phyloP scores from a whole-genome alignment of 345 rosid species.

The Pseudoturritis turrita region DNA sequence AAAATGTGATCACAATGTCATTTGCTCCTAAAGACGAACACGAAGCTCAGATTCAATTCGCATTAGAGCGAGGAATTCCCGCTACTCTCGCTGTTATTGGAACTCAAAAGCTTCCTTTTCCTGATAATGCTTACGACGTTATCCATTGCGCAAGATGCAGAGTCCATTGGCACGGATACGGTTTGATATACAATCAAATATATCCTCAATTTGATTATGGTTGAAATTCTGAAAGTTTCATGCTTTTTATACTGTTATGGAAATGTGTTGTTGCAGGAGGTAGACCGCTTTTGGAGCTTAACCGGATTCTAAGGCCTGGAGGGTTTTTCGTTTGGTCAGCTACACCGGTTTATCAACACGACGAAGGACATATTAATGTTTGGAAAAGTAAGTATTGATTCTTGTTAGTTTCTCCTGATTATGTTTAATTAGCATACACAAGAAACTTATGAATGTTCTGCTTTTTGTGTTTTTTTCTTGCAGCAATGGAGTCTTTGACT shows the following conservation, averaged over 20 bases:
- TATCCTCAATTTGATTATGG: conserved; percentile 19
- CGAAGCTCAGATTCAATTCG: conserved; percentile 96
- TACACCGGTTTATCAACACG: conserved; percentile 74
- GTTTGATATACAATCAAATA: background rate
- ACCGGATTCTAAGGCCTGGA: conserved; percentile 85
- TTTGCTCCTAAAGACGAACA: conserved; percentile 98
- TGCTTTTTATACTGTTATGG: background rate
- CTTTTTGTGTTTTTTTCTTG: conserved; percentile 12
- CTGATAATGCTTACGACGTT: conserved; percentile 63
- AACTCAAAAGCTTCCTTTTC: conserved; percentile 69
- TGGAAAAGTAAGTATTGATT: conserved; percentile 57
- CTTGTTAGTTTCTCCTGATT: background rate
- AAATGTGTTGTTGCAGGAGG: conserved; percentile 52
- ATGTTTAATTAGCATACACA: background rate
- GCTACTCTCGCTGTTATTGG: conserved; percentile 84
- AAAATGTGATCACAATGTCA: conserved; percentile 83
- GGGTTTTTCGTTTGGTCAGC: conserved; percentile 98
- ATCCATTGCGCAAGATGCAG: conserved; percentile 97
- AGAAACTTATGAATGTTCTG: background rate
- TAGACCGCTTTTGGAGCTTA: conserved; percentile 84
- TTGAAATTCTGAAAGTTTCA: conserved; percentile 32
- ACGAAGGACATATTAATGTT: conserved; percentile 51
- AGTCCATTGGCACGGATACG: conserved; percentile 72
- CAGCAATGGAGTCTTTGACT: conserved; percentile 74
- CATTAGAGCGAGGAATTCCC: conserved; percentile 86